Evolutionary conservation across 1,139 yeast species (phyloP), one percentile per base, ranked within the genome.

Genomic region (Yamadazyma oceani): DNA sequence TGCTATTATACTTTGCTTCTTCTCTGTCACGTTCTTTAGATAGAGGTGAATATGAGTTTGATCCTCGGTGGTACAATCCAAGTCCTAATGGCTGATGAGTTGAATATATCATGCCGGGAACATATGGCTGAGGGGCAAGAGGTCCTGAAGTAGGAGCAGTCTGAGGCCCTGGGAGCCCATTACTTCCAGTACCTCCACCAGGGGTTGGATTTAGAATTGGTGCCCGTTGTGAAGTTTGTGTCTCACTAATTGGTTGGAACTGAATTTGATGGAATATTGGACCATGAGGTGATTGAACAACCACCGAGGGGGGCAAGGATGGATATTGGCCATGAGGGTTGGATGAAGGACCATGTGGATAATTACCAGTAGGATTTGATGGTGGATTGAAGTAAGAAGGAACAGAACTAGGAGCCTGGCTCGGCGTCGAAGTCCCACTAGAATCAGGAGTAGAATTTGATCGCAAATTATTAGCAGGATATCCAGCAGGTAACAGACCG

Each of bases 1-100:
- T 25, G 13, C n/a, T 7, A 26, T 14, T 26, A 15, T 10, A 5
- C 26, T 16, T 16, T 9, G 19, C 7, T 9, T 27, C 30, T 12
- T 27, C 30, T 27, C 11, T 27, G 10, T 27, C 32, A 22, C 26
- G 17, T n/a, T 46, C 51, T 21, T 34, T 42, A 12, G 48, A 40
- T 15, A 48, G 32, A 11, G 52, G 52, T 15, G 45, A 40, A 27
- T 48, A 48, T 5, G 49, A 41, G 26, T 48, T 35, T 11, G 45
- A 40, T n/a, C 39, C 41, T 32, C 41, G 24, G 17, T 32, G 35
- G 26, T 32, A 32, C 7, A 32, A 17, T 3, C 35, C 35, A 8
- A 32, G 23, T 8, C 35, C 35, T 17, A 32, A 15, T 8, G 35
- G 35, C 12, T 31, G 34, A 24, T 31, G 30, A 16, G 13, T 27